These are phyloP conservation scores for Globomyces pollinis-pini DNA, from an alignment of 192 early-diverging fungal genomes.

Conservation along the genomic window DNA sequence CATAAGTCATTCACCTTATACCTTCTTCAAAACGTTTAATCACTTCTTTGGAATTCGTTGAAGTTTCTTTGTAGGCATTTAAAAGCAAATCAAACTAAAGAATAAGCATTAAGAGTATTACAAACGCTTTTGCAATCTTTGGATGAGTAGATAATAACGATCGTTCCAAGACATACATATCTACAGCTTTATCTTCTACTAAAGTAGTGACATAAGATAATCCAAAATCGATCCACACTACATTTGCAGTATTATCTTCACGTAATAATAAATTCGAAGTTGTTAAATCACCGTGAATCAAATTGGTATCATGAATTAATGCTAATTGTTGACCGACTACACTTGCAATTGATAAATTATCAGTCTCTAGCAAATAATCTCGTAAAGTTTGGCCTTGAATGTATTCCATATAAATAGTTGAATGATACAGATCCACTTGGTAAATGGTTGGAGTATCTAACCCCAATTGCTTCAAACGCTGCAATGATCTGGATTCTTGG, in stretches of 20 bases:
- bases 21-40: conserved; percentile 68
- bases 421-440: conserved; percentile 61
- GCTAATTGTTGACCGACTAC: conserved; percentile 54
- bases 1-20: no score
- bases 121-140: conserved; percentile 60
- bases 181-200: conserved; percentile 94
- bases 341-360: conserved; percentile 5
- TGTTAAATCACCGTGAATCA: conserved; percentile 95
- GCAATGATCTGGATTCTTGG: conserved; percentile 81
- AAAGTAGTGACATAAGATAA: conserved; percentile 76
- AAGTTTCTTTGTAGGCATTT: conserved; percentile 46
- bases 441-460: conserved; percentile 79
- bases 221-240: conserved; percentile 93
- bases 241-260: conserved; percentile 3
- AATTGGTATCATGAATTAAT: conserved; percentile 72
- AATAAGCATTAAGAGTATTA: conserved; percentile 26
- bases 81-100: conserved; percentile 71
- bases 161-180: conserved; percentile 96
- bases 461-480: conserved; percentile 65
- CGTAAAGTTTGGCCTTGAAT: conserved; percentile 72
- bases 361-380: conserved; percentile 25
- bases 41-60: conserved; percentile 52
- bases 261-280: conserved; percentile 88
- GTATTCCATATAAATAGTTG: conserved; percentile 86
- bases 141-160: conserved; percentile 92